Evolutionary conservation across 257 asterid species (phyloP).

Genomic region (Misopates orontium): DNA sequence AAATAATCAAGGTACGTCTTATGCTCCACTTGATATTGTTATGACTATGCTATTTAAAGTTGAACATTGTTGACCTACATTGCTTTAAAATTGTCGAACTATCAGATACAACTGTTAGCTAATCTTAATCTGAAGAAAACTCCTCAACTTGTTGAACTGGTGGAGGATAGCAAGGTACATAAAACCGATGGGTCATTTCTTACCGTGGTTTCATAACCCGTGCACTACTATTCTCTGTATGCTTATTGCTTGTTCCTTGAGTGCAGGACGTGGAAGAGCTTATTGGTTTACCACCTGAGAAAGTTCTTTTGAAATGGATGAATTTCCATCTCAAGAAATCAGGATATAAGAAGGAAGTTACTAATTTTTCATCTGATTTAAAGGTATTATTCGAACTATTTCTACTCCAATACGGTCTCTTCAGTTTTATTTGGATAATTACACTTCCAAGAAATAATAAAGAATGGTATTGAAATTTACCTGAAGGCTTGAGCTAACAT

Average conservation of each 20-base stretch:
- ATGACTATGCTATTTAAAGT: constrained; percentile 8
- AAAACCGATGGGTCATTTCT: constrained; percentile 20
- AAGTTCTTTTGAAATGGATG: constrained; percentile 91
- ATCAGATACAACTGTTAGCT: constrained; percentile 89
- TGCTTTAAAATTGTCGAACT: constrained; percentile 23
- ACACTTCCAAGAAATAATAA: no score
- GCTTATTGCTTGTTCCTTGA: not conserved
- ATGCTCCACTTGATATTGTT: not conserved
- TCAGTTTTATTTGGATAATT: not conserved
- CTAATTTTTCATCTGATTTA: constrained; percentile 88
- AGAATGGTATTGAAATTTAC: not conserved
- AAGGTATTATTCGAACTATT: constrained; percentile 48
- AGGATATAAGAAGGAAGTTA: constrained; percentile 68
- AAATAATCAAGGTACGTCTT: constrained; percentile 79
- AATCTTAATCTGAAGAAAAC: constrained; percentile 90
- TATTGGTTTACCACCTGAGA: constrained; percentile 71
- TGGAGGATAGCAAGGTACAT: constrained; percentile 82
- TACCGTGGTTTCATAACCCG: not conserved
- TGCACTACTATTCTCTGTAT: not conserved
- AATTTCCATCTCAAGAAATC: constrained; percentile 87
- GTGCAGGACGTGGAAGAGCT: constrained; percentile 91
- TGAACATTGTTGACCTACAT: constrained; percentile 1
- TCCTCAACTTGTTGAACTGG: constrained; percentile 87
- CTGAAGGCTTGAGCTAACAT: not conserved
- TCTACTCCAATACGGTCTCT: no score